These are phyloP conservation scores for Calonectria hongkongensis DNA, from an alignment of 2,329 filamentous ascomycete species.

Conservation along the genomic window DNA sequence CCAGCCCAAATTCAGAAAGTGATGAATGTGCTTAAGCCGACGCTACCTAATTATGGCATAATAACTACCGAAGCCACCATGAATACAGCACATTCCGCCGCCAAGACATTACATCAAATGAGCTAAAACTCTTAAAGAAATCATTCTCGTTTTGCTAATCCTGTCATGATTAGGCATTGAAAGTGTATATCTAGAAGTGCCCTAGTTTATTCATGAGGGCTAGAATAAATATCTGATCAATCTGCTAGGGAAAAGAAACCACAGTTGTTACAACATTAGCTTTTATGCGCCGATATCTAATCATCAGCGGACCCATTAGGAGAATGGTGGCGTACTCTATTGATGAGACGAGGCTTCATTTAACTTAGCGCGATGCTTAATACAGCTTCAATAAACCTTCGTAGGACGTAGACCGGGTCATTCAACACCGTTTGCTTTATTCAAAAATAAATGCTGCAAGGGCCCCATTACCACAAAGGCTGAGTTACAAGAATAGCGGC, in stretches of 20 bases:
- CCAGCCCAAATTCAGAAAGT: not conserved
- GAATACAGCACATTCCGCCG: not conserved
- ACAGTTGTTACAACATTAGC: too few species aligned
- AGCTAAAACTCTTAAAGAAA: not conserved
- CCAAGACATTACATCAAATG: not conserved
- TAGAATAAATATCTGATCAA: not conserved
- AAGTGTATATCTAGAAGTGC: not conserved
- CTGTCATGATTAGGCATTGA: too few species aligned
- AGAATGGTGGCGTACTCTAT: not conserved
- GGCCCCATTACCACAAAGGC: not conserved
- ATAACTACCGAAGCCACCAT: not conserved
- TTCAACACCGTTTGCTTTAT: not conserved
- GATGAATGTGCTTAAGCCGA: not conserved
- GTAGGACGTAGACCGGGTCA: not conserved
- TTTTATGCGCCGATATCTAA: not conserved
- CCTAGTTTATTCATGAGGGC: not conserved
- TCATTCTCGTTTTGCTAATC: not conserved
- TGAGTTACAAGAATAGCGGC: not conserved
- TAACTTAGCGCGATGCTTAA: not conserved
- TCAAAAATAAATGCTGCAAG: not conserved
- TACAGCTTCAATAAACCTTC: not conserved
- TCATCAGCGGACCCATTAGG: not conserved
- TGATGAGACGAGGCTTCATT: too few species aligned
- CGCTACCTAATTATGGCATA: not conserved
- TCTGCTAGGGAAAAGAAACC: too few species aligned